phyloP scores from a whole-genome alignment of 2,329 filamentous ascomycete genomes.

The Fusarium sp. region DNA sequence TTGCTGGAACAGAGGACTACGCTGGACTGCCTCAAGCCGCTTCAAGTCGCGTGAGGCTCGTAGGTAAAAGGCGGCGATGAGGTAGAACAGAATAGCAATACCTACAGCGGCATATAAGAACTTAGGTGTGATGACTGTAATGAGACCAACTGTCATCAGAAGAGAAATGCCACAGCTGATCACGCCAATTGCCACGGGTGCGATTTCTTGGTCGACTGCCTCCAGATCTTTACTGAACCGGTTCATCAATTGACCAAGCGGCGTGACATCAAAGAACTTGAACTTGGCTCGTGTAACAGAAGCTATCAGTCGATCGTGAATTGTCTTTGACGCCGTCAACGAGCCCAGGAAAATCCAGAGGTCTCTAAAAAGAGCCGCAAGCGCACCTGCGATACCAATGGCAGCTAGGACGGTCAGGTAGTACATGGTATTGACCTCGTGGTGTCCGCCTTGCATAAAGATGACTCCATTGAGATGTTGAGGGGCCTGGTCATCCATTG shows the following conservation, averaged over 20 bases:
- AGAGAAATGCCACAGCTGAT: constrained; percentile 76
- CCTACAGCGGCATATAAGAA: constrained; percentile 90
- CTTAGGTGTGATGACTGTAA: constrained; percentile 87
- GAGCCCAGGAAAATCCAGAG: constrained; percentile 93
- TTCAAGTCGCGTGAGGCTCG: constrained; percentile 95
- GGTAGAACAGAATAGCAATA: constrained; percentile 85
- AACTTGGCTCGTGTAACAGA: constrained; percentile 91
- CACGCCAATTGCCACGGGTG: constrained; percentile 85
- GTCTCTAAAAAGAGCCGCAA: constrained; percentile 86
- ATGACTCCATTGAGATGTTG: constrained; percentile 12
- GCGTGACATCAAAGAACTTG: constrained; percentile 97
- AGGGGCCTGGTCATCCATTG: constrained; percentile 29
- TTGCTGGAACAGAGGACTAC: constrained; percentile 96
- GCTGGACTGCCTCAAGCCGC: constrained; percentile 91
- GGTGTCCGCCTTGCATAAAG: background rate
- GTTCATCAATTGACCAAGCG: constrained; percentile 96
- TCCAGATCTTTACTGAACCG: constrained; percentile 98
- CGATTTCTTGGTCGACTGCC: constrained; percentile 94
- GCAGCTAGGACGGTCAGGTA: constrained; percentile 87
- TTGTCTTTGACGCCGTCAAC: constrained; percentile 84
- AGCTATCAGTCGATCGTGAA: constrained; percentile 83
- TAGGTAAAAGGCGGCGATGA: constrained; percentile 89
- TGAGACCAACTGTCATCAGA: constrained; percentile 87
- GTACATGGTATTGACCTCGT: constrained; percentile 81
- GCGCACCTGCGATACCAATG: constrained; percentile 81